Percentiles rank a stretch among this genome's conserved stretches.
These are phyloP conservation scores for Eucalyptus sideroxylon DNA, from an alignment of 345 rosid genomes.

Conservation along the genomic window DNA sequence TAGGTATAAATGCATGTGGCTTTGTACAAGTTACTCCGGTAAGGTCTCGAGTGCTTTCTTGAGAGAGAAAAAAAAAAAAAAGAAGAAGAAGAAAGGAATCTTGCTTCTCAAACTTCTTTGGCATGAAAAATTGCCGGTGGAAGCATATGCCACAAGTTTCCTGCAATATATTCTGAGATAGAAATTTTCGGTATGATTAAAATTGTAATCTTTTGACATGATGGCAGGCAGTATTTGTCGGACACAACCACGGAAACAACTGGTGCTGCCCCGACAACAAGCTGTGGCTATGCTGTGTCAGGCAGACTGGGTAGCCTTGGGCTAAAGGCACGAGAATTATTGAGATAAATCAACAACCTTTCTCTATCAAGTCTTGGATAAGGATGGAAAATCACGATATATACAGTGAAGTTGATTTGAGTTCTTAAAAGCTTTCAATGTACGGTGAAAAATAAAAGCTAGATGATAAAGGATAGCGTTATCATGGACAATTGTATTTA, in stretches of 20 bases:
- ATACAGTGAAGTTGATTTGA: slow-evolving; percentile 45
- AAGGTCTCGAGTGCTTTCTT: background rate
- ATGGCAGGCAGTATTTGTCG: slow-evolving; percentile 75
- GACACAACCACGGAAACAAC: slow-evolving; percentile 37
- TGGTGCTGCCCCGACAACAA: slow-evolving; percentile 81
- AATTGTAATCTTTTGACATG: background rate
- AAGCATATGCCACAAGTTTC: background rate
- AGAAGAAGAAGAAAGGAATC: background rate
- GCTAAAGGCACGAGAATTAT: slow-evolving; percentile 70
- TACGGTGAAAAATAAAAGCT: background rate
- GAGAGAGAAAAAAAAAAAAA: background rate
- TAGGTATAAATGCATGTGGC: background rate
- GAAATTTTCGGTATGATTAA: background rate
- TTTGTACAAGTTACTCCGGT: background rate
- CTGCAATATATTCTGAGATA: background rate
- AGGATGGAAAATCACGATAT: slow-evolving; percentile 70
- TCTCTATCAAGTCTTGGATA: slow-evolving; percentile 64
- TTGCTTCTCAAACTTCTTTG: background rate
- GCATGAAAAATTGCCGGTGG: background rate
- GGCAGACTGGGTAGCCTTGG: slow-evolving; percentile 76
- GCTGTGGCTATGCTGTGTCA: slow-evolving; percentile 85
- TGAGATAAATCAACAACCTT: slow-evolving; percentile 54
- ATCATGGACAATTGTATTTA: background rate
- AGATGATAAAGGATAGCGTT: background rate
- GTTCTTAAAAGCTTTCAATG: background rate